Evolutionary conservation across 2,329 filamentous ascomycete genomes (phyloP).

Genomic region (Chalara sp.): DNA sequence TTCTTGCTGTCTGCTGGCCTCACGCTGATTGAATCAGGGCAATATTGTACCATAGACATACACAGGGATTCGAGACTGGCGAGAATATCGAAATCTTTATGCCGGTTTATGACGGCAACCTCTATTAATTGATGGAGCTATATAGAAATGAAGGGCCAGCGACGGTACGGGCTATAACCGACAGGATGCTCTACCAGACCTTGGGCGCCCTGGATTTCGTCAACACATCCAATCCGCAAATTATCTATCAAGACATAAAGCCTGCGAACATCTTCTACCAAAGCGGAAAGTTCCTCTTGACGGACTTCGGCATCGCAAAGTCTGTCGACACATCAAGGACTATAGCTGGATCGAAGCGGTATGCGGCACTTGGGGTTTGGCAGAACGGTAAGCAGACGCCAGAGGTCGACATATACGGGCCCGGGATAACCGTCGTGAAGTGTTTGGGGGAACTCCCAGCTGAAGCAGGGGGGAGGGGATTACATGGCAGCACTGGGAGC

Average conservation of each 20-base stretch:
- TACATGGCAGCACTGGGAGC: neutral
- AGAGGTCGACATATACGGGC: neutral
- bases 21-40: neutral
- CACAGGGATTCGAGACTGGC: neutral
- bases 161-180: neutral
- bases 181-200: constrained; percentile 1
- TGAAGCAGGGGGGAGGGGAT: neutral
- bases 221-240: neutral
- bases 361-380: neutral
- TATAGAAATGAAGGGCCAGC: neutral
- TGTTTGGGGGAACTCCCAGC: neutral
- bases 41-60: neutral
- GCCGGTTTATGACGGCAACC: neutral
- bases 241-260: neutral
- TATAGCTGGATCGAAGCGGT: neutral
- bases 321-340: neutral
- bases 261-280: neutral
- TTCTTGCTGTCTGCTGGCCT: neutral
- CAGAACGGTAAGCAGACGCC: neutral
- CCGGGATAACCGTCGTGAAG: neutral
- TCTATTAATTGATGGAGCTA: neutral
- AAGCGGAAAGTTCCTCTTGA: neutral
- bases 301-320: constrained; percentile 2
- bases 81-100: constrained; percentile 1
- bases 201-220: neutral